Conservation (phyloP, 805 yeast genomes). For the Ogataea angusta region DNA sequence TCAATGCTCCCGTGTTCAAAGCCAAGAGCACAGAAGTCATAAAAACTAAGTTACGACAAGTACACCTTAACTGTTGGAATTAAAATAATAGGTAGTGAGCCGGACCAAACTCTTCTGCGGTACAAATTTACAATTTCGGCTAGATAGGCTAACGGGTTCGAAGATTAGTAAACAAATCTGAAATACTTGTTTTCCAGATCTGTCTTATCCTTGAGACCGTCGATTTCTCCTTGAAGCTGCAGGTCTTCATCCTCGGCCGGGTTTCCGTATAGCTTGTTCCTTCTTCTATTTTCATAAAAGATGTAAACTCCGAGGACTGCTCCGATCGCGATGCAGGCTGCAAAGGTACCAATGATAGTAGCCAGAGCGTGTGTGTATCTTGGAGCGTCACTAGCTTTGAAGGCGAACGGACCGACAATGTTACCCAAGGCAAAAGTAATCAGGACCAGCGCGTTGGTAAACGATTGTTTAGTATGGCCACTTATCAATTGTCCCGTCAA, state of each 20-base stretch:
- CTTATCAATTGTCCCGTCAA: constrained; percentile 37
- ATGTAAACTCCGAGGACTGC: constrained; percentile 31
- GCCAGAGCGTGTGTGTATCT: constrained; percentile 39
- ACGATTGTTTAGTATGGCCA: constrained; percentile 51
- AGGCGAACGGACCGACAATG: constrained; percentile 50
- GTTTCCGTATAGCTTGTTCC: constrained; percentile 33
- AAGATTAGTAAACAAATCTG: constrained; percentile 19
- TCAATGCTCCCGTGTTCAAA: constrained; percentile 20
- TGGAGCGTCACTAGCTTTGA: constrained; percentile 43
- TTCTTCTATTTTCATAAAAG: constrained; percentile 38
- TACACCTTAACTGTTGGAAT: too few species aligned
- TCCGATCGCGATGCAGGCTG: constrained; percentile 34
- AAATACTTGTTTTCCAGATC: constrained; percentile 29
- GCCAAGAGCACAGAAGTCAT: constrained; percentile 6
- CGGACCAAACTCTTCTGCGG: not conserved
- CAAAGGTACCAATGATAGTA: constrained; percentile 37
- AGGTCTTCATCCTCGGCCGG: constrained; percentile 24
- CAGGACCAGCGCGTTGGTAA: constrained; percentile 41
- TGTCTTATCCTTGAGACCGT: constrained; percentile 33
- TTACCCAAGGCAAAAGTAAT: constrained; percentile 42
- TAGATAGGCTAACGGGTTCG: not conserved
- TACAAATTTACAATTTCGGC: not conserved
- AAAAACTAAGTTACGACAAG: too few species aligned
- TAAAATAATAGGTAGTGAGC: too few species aligned
- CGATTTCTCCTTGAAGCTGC: constrained; percentile 28